Conservation (phyloP, 768 basidiomycete species). For the Chiua virens region DNA sequence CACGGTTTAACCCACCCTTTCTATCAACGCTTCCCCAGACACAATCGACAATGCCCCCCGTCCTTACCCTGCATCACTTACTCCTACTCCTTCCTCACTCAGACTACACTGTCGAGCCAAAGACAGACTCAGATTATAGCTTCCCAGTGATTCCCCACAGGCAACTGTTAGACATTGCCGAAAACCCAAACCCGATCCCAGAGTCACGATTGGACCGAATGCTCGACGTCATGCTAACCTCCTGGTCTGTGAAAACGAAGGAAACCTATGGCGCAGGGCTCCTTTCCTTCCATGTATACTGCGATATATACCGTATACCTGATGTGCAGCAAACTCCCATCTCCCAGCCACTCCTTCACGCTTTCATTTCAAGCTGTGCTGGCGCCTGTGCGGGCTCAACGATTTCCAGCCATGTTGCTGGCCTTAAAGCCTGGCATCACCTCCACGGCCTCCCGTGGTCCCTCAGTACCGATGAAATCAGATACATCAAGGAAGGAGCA, state of each 20-base stretch:
- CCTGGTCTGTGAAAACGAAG: not conserved
- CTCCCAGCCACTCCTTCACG: not conserved
- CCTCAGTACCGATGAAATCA: slow-evolving; percentile 10
- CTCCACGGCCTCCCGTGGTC: slow-evolving; percentile 21
- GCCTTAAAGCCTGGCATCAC: slow-evolving; percentile 27
- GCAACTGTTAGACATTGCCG: no score
- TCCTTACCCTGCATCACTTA: no score
- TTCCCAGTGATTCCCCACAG: no score
- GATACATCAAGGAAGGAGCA: slow-evolving; percentile 5
- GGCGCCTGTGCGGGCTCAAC: slow-evolving; percentile 7
- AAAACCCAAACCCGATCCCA: not conserved
- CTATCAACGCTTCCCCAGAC: no score
- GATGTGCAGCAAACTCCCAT: slow-evolving; percentile 4
- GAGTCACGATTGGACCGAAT: not conserved
- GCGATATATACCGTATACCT: slow-evolving; percentile 7
- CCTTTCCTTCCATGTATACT: slow-evolving; percentile 39
- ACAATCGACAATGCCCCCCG: no score
- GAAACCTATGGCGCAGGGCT: slow-evolving; percentile 41
- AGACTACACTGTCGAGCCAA: no score
- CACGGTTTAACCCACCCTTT: no score
- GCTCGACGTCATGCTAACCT: not conserved
- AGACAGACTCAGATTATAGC: no score
- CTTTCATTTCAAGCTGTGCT: slow-evolving; percentile 11
- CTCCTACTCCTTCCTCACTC: no score
- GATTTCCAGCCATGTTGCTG: slow-evolving; percentile 16